A percentile compares a stretch with the other conserved stretches of the same genome.
Evolutionary conservation across 331 rosid genomes (phyloP).

Genomic region (Dryas integrifolia): DNA sequence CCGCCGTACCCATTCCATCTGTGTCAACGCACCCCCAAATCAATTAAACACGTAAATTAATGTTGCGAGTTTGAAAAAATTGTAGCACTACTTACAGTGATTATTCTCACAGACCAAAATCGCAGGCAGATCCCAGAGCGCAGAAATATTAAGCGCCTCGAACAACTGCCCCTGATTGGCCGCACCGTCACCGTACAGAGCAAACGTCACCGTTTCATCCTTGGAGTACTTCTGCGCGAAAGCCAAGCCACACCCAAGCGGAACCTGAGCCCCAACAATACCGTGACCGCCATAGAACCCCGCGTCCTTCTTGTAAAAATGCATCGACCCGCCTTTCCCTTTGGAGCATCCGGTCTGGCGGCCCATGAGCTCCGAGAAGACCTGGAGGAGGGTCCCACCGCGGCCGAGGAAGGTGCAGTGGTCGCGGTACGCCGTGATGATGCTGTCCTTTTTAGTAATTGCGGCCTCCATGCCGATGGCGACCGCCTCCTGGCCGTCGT

Average conservation of each 20-base stretch:
- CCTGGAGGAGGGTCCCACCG: constrained; percentile 61
- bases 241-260: constrained; percentile 84
- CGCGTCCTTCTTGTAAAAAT: constrained; percentile 68
- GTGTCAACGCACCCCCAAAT: constrained; percentile 25
- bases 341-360: constrained; percentile 67
- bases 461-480: constrained; percentile 89
- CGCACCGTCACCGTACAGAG: constrained; percentile 87
- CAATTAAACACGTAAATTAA: neutral
- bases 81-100: constrained; percentile 56
- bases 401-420: constrained; percentile 81
- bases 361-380: constrained; percentile 79
- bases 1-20: constrained; percentile 99
- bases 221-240: constrained; percentile 80
- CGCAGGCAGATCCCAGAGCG: constrained; percentile 94
- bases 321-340: constrained; percentile 98
- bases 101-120: constrained; percentile 95
- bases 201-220: constrained; percentile 69
- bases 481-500: constrained; percentile 95
- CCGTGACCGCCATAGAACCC: constrained; percentile 91
- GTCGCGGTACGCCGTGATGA: constrained; percentile 84
- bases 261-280: constrained; percentile 90
- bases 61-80: neutral
- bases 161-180: constrained; percentile 94
- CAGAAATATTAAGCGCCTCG: constrained; percentile 87
- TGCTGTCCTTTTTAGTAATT: constrained; percentile 57